Base-by-base conservation (phyloP, 129 eudicot species). In the Logfia minima region DNA sequence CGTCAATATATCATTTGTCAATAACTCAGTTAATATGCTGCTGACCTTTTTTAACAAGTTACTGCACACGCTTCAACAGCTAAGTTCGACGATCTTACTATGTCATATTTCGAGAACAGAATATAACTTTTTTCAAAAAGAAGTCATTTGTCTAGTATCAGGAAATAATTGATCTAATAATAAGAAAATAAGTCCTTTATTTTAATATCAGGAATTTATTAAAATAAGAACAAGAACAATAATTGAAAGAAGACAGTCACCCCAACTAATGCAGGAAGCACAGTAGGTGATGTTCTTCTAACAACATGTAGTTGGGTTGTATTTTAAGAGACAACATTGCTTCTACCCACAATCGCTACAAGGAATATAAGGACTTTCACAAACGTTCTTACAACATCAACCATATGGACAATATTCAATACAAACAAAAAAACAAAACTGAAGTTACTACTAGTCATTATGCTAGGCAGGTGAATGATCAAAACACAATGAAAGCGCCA, bases 31-130 rank as follows among this genome's bases (percentile, higher is more conserved):
- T 45, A 22, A 10, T 13, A 41, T 41, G 48, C 13, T 2, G 48
- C 48, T 41, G 62, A 56, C 68, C 35, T 41, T 41, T 74, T 66
- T 8, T 59, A 59, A 59, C 68, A 74, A 74, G 34, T 56, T 74
- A 58, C 35, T 22, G 68, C 68, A 58, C 13, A 9, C 39, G 6
- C 35, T 23, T 74, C 26, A 74, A 60, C 69, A 21, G 41, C 32
- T 21, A 22, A 6, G 31, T 16, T 13, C 13, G 8, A 28, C 22
- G 41, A 28, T 3, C 29, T 21, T 8, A 61, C 63, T 24, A 61
- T 19, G 10, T 8, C 39, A 17, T 37, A 21, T 22, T 39, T 74
- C 22, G 39, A 39, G 39, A 59, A 56, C 22, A 37, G 26, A 6
- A 72, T 56, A 72, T 19, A 2, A 48, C 55, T 14, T 48, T 39